Evolutionary conservation across 306 rosid genomes (phyloP).

Genomic region (Datisca glomerata): DNA sequence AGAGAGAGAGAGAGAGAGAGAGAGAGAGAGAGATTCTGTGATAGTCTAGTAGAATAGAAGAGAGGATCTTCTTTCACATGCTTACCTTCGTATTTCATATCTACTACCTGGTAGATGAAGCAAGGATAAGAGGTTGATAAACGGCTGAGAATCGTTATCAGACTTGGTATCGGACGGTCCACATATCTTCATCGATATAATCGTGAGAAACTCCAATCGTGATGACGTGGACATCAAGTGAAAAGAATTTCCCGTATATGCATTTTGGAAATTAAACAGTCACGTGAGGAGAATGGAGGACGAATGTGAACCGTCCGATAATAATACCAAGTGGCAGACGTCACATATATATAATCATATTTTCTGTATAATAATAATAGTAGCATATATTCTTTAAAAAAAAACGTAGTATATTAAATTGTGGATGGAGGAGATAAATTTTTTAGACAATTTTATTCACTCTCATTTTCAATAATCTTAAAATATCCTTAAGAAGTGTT

Average conservation of each 20-base stretch:
- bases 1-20: constrained; percentile 11
- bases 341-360: too few relatives aligned
- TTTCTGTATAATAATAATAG: too few relatives aligned
- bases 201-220: constrained; percentile 23
- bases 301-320: too few relatives aligned
- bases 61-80: constrained; percentile 2
- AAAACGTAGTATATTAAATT: too few relatives aligned
- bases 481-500: too few relatives aligned
- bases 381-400: too few relatives aligned
- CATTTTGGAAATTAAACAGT: constrained; percentile 6
- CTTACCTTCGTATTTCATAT: constrained; percentile 2
- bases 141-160: constrained; percentile 11
- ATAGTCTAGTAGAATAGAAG: constrained; percentile 3
- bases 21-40: constrained; percentile 9
- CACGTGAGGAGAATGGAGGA: constrained; percentile 16
- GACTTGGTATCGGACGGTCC: constrained; percentile 32
- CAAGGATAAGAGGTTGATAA: constrained; percentile 33
- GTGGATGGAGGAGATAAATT: too few relatives aligned
- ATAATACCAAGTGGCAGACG: too few relatives aligned
- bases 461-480: too few relatives aligned
- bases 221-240: constrained; percentile 23
- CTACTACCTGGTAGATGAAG: constrained; percentile 5
- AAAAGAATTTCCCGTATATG: constrained; percentile 5
- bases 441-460: too few relatives aligned
- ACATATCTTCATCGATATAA: constrained; percentile 7